A percentile compares a stretch with the other conserved stretches of the same genome.
Evolutionary conservation across 257 asterid species (phyloP).

Genomic region (Forsythia suspensa): DNA sequence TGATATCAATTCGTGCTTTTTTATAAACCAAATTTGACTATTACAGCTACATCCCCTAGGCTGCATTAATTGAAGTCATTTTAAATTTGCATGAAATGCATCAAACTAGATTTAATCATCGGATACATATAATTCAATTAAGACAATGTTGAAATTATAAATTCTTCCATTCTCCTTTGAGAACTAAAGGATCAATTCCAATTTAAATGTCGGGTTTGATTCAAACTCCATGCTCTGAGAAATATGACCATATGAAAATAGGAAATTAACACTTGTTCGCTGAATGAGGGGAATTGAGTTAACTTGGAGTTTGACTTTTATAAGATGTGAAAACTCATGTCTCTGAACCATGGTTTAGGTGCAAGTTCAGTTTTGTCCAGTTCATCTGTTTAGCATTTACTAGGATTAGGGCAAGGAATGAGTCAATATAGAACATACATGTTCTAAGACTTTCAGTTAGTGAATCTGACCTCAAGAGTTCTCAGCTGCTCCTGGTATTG

Average conservation of each 20-base stretch:
- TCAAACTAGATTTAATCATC: neutral
- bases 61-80: neutral
- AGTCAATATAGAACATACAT: constrained; percentile 8
- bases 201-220: too few relatives aligned
- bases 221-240: neutral
- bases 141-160: neutral
- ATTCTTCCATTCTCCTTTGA: neutral
- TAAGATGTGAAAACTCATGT: neutral
- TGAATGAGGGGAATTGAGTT: neutral
- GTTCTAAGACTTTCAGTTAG: neutral
- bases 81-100: neutral
- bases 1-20: neutral
- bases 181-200: neutral
- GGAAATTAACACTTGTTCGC: neutral
- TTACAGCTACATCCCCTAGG: neutral
- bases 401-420: neutral
- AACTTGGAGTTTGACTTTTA: neutral
- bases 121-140: too few relatives aligned
- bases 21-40: neutral
- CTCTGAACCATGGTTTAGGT: neutral
- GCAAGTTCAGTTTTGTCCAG: constrained; percentile 2
- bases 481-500: constrained; percentile 95
- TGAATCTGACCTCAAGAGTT: constrained; percentile 81
- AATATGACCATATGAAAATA: neutral
- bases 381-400: neutral